Percentiles rank a stretch among this genome's conserved stretches.
phyloP scores from a whole-genome alignment of 768 basidiomycete genomes.

The Hericium erinaceus region DNA sequence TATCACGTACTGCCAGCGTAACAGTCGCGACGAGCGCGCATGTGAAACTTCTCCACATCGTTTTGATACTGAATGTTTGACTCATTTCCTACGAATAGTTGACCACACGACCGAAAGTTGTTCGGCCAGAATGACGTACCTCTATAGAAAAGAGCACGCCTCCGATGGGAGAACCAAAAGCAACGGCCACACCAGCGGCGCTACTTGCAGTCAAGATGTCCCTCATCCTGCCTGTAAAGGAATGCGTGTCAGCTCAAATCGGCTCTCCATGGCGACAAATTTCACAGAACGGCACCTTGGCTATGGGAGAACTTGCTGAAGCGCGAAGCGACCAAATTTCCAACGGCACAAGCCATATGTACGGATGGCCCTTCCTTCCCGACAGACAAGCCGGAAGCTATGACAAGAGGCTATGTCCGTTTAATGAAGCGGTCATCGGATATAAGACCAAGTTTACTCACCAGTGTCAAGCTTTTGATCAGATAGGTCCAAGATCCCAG shows the following conservation, averaged over 20 bases:
- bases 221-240: constrained; percentile 56
- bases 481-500: constrained; percentile 83
- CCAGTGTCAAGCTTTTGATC: constrained; percentile 91
- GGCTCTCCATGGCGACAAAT: background rate
- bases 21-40: constrained; percentile 96
- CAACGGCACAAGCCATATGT: constrained; percentile 93
- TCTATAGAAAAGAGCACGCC: constrained; percentile 98
- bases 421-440: constrained; percentile 2
- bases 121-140: constrained; percentile 31
- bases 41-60: constrained; percentile 98
- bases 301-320: constrained; percentile 80
- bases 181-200: constrained; percentile 96
- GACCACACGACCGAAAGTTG: background rate
- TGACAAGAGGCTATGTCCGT: constrained; percentile 73
- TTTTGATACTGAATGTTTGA: constrained; percentile 91
- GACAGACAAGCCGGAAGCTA: constrained; percentile 93
- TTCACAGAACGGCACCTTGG: constrained; percentile 50
- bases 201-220: constrained; percentile 93
- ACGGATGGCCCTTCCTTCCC: constrained; percentile 99
- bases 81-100: constrained; percentile 82
- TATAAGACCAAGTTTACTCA: constrained; percentile 26
- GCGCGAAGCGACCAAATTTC: constrained; percentile 77
- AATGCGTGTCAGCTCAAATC: constrained; percentile 12
- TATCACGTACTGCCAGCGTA: constrained; percentile 72
- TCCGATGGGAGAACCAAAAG: constrained; percentile 96